These are phyloP conservation scores for Tephrocybe sp. DNA, from an alignment of 768 basidiomycete species.

Conservation along the genomic window DNA sequence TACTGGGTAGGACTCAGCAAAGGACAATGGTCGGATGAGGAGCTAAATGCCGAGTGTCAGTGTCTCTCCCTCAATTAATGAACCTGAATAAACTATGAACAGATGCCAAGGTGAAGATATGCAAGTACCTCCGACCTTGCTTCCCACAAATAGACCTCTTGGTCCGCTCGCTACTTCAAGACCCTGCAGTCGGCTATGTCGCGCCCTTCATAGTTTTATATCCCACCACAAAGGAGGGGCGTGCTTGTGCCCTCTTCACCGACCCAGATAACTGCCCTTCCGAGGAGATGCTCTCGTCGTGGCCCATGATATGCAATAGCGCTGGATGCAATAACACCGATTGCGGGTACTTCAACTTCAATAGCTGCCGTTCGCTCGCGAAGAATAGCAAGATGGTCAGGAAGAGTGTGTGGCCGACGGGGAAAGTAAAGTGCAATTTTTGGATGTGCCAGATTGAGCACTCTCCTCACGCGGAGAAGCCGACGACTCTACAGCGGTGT, in stretches of 20 bases:
- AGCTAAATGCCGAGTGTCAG: constrained; percentile 17
- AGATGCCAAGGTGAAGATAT: constrained; percentile 13
- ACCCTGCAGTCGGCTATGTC: constrained; percentile 21
- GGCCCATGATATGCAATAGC: constrained; percentile 1
- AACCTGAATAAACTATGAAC: background rate
- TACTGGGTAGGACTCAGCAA: constrained; percentile 26
- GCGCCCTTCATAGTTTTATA: constrained; percentile 22
- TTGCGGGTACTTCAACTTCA: constrained; percentile 9
- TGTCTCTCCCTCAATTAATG: background rate
- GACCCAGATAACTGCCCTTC: constrained; percentile 1
- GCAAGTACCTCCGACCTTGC: constrained; percentile 10
- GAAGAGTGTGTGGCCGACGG: background rate
- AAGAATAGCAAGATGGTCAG: background rate
- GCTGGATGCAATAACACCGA: background rate
- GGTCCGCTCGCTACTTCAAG: constrained; percentile 20
- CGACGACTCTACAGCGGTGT: constrained; percentile 11
- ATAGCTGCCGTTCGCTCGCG: background rate
- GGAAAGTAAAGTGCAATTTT: constrained; percentile 15
- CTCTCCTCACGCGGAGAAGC: constrained; percentile 2
- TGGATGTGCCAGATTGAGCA: constrained; percentile 12
- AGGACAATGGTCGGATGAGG: constrained; percentile 17
- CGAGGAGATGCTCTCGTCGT: constrained; percentile 8
- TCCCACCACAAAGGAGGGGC: background rate
- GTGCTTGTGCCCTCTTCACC: constrained; percentile 16
- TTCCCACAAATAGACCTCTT: constrained; percentile 22